Evolutionary conservation across 78 protist species (phyloP), one percentile per base, ranked within the genome.

Genomic region (Monocercomonoides exilis): DNA sequence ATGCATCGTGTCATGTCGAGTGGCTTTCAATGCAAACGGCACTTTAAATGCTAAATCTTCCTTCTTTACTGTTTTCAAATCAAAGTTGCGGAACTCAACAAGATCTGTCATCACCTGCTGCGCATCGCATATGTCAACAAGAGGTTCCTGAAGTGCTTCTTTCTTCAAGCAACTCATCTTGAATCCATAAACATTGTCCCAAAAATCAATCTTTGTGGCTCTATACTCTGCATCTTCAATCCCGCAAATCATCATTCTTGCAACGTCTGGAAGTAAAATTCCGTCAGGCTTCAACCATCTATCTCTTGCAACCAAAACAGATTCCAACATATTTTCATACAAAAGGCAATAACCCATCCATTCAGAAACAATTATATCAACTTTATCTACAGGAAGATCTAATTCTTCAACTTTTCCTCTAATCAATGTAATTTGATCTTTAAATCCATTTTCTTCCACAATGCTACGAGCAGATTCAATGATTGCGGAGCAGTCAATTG

Each of bases 321-420:
- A 84, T 41, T 92, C 90, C 54, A 92, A 86, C 95, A 93, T 93
- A 45, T 87, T 41, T 90, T 93, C 95, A 46, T 92, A 92, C 0
- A 94, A 77, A 42, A 93, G 87, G 84, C 89, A 93, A 81, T 92
- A 94, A 35, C 96, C 96, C 96, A 94, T 94, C 96, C 96, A 94
- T 79, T 94, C 70, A 11, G 93, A 89, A 32, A 94, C 63, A 41
- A 94, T 91, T 0, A 94, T 77, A 77, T 94, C 95, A 5, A 93
- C 95, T 44, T 90, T 46, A 54, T 92, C 92, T 21, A 54, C 70
- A 70, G 63, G 81, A 34, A 45, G 54, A 4, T 1, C 1, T 34
- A 44, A 43, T 0, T 70, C 29, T 81, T 81, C 85, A 6, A 81
- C 21, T 6, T 21, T 6, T 6, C 82, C 82, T 21, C 36, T 6